Conservation (phyloP, 2,329 filamentous ascomycete genomes). For the Scedosporium boydii region DNA sequence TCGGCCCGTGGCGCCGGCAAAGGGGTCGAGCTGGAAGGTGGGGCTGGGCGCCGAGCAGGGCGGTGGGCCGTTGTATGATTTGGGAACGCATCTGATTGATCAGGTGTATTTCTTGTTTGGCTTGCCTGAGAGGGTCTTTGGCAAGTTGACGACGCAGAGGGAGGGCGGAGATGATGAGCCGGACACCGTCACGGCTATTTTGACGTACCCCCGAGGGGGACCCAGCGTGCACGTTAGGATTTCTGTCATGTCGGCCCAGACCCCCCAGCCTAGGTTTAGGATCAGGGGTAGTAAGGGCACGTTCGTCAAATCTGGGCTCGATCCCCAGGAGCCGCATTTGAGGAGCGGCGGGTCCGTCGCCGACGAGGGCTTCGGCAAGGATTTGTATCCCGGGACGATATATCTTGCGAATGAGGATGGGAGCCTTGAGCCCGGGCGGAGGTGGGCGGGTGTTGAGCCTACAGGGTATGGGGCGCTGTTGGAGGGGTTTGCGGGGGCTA, state of each 20-base stretch:
- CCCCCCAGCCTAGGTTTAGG: conserved; percentile 66
- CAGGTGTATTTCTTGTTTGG: conserved; percentile 65
- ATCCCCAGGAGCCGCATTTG: conserved; percentile 68
- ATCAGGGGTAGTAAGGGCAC: conserved; percentile 64
- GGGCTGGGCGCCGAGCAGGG: conserved; percentile 48
- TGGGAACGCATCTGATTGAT: conserved; percentile 69
- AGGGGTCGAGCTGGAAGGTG: conserved; percentile 56
- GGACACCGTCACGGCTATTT: conserved; percentile 52
- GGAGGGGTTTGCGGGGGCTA: conserved; percentile 35
- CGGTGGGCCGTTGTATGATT: conserved; percentile 61
- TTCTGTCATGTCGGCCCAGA: conserved; percentile 58
- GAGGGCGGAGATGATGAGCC: conserved; percentile 39
- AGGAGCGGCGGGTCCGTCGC: conserved; percentile 51
- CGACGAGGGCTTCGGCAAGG: conserved; percentile 55
- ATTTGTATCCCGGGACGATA: conserved; percentile 44
- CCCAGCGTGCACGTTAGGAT: conserved; percentile 63
- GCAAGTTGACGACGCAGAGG: conserved; percentile 58
- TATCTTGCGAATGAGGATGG: conserved; percentile 44
- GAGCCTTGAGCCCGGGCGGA: conserved; percentile 36
- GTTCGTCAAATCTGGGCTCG: conserved; percentile 63
- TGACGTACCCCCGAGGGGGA: conserved; percentile 55
- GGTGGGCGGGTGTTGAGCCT: conserved; percentile 48
- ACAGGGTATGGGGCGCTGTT: conserved; percentile 64
- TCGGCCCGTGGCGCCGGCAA: conserved; percentile 43
- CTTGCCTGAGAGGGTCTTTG: conserved; percentile 56